Evolutionary conservation across 352 stramenopile species (phyloP).

Genomic region (Globisporangium apiculatum): DNA sequence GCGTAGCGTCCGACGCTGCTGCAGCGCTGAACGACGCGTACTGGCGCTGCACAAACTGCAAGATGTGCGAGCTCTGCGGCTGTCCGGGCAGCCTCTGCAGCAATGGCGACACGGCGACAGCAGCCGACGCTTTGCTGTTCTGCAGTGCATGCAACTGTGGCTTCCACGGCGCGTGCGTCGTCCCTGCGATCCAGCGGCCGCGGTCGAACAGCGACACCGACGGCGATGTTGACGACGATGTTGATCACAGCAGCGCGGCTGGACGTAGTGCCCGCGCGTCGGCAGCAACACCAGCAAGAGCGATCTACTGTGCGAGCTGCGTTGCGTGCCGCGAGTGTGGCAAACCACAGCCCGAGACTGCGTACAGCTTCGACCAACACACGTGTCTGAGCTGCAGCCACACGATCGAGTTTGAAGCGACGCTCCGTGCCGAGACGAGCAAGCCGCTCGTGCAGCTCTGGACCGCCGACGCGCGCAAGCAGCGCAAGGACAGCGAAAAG

Average conservation of each 20-base stretch:
- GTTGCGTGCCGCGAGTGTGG: constrained; percentile 52
- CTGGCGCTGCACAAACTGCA: constrained; percentile 95
- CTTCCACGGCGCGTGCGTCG: constrained; percentile 45
- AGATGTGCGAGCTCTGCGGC: constrained; percentile 93
- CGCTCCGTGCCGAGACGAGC: constrained; percentile 36
- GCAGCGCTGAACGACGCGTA: constrained; percentile 48
- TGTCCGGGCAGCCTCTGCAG: constrained; percentile 27
- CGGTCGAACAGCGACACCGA: constrained; percentile 7
- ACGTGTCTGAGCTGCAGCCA: constrained; percentile 59
- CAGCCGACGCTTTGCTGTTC: constrained; percentile 14
- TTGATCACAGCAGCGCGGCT: neutral
- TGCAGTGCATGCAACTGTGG: constrained; percentile 48
- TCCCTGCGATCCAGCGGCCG: constrained; percentile 24
- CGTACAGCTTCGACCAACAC: constrained; percentile 56
- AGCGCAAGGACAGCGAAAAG: constrained; percentile 59
- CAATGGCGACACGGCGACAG: constrained; percentile 12
- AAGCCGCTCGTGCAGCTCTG: constrained; percentile 56
- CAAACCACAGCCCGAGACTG: constrained; percentile 30
- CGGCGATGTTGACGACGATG: neutral
- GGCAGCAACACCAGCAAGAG: neutral
- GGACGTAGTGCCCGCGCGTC: constrained; percentile 1
- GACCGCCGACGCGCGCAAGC: constrained; percentile 34
- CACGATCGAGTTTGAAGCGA: constrained; percentile 40
- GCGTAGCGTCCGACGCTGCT: constrained; percentile 42
- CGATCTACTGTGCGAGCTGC: constrained; percentile 64